Percentiles rank a stretch among this genome's conserved stretches.
Evolutionary conservation across 306 rosid species (phyloP).

Genomic region (Rubus parviflorus): DNA sequence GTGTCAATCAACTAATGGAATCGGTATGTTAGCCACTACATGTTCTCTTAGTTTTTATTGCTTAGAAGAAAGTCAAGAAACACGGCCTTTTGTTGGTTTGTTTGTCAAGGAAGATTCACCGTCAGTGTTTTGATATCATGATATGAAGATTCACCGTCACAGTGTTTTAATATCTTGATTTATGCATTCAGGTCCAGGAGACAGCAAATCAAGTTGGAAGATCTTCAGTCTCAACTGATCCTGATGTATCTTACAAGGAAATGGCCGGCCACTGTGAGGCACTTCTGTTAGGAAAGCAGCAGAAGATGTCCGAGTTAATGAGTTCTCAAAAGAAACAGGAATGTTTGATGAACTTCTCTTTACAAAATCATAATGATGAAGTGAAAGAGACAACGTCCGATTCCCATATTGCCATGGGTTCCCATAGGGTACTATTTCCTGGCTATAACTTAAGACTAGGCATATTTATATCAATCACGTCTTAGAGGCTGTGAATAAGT

Average conservation of each 20-base stretch:
- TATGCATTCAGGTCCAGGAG: constrained; percentile 61
- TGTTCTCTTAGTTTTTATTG: constrained; percentile 15
- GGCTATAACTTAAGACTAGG: constrained; percentile 8
- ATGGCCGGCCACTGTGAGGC: constrained; percentile 81
- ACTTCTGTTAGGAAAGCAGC: constrained; percentile 68
- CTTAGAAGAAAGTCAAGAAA: background rate
- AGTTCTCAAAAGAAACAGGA: constrained; percentile 47
- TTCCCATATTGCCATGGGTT: constrained; percentile 12
- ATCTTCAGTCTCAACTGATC: constrained; percentile 46
- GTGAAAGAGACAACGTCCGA: constrained; percentile 27
- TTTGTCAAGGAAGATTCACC: background rate
- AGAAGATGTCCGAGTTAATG: constrained; percentile 74
- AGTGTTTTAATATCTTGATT: constrained; percentile 10
- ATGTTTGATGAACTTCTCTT: constrained; percentile 24
- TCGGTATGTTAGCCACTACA: constrained; percentile 59
- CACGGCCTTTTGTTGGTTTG: background rate
- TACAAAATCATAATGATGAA: constrained; percentile 33
- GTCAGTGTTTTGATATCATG: constrained; percentile 13
- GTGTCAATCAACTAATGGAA: constrained; percentile 84
- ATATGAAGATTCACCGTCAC: background rate
- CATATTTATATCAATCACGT: constrained; percentile 4
- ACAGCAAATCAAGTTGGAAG: constrained; percentile 65
- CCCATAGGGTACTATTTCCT: constrained; percentile 53
- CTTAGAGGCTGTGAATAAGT: background rate
- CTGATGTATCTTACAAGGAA: constrained; percentile 69